These are phyloP conservation scores for Pachysandra terminalis DNA, from an alignment of 164 flowering plant species.

Conservation along the genomic window DNA sequence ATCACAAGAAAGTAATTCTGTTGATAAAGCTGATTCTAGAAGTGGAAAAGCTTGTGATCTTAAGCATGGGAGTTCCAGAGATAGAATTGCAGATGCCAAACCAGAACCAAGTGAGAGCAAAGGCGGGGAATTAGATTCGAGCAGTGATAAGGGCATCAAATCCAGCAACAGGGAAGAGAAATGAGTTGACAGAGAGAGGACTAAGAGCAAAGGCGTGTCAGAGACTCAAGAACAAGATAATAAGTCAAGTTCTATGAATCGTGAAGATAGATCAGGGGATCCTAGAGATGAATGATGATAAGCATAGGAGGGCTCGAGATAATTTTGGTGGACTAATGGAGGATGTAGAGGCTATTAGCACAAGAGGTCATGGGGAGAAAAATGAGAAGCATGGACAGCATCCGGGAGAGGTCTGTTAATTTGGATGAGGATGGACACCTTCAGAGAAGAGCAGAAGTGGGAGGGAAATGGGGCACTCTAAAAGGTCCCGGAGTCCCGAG, in stretches of 20 bases:
- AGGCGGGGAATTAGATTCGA: constrained; percentile 39
- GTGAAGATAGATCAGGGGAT: constrained; percentile 42
- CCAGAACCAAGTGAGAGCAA: constrained; percentile 43
- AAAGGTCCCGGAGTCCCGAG: constrained; percentile 67
- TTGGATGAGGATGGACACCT: constrained; percentile 52
- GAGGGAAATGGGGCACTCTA: constrained; percentile 43
- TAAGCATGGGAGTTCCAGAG: constrained; percentile 49
- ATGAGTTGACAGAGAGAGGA: constrained; percentile 54
- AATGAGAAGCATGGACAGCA: constrained; percentile 54
- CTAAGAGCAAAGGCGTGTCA: constrained; percentile 43
- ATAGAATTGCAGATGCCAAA: constrained; percentile 36
- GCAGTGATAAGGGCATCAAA: constrained; percentile 44
- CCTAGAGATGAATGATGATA: constrained; percentile 31
- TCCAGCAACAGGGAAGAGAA: constrained; percentile 58
- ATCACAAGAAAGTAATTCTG: constrained; percentile 38
- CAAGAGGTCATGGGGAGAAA: constrained; percentile 41
- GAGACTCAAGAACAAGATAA: constrained; percentile 56
- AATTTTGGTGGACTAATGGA: constrained; percentile 22
- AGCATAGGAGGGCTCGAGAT: constrained; percentile 20
- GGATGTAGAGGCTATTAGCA: constrained; percentile 24
- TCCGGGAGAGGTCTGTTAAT: constrained; percentile 43
- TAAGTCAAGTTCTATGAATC: constrained; percentile 32
- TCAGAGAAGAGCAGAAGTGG: constrained; percentile 45
- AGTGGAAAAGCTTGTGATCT: constrained; percentile 50
- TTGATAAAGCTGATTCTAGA: constrained; percentile 45